A percentile compares a stretch with the other conserved stretches of the same genome.
Conservation (phyloP, 345 rosid species). For the Aethionema arabicum region DNA sequence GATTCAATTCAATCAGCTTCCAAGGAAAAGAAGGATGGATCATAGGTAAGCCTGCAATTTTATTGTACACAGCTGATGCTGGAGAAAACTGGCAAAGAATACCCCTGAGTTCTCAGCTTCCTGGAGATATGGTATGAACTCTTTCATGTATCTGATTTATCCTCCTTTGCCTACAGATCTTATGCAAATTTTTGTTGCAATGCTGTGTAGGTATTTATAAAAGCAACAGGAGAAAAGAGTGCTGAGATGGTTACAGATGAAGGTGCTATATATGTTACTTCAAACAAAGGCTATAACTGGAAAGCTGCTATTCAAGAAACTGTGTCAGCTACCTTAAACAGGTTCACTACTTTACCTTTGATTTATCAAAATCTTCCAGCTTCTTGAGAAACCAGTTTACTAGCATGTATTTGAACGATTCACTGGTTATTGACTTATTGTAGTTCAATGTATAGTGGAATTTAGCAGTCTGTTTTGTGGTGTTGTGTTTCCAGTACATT, state of each 20-base stretch:
- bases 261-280: conserved; percentile 92
- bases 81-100: conserved; percentile 87
- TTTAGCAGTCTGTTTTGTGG: neutral
- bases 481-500: neutral
- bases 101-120: conserved; percentile 87
- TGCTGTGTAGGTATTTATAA: conserved; percentile 74
- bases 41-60: conserved; percentile 87
- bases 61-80: conserved; percentile 73
- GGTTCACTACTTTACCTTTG: conserved; percentile 45
- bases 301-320: conserved; percentile 94
- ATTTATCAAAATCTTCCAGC: neutral
- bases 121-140: conserved; percentile 75
- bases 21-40: conserved; percentile 96
- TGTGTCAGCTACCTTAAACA: conserved; percentile 91
- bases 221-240: conserved; percentile 90
- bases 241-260: conserved; percentile 96
- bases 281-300: conserved; percentile 91
- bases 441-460: neutral
- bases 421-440: neutral
- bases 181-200: neutral
- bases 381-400: too few relatives aligned
- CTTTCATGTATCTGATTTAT: neutral
- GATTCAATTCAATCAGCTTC: conserved; percentile 87
- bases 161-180: neutral
- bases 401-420: too few relatives aligned